Evolutionary conservation across 495 filamentous ascomycete genomes (phyloP).

Genomic region (Margaritispora aquatica): DNA sequence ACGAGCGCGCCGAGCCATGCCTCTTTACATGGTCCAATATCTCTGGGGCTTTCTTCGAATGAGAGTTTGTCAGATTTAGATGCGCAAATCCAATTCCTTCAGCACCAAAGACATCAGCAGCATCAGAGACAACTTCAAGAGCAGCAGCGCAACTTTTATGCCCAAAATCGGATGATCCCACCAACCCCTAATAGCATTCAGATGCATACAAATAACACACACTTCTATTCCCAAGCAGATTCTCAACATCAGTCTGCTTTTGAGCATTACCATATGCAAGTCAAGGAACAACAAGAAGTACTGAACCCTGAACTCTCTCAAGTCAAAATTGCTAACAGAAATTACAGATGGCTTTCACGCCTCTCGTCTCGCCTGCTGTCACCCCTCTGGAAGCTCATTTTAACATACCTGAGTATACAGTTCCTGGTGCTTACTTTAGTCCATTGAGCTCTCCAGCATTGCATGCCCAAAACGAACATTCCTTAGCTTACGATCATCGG

Average conservation of each 20-base stretch:
- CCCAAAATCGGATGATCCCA: conserved; percentile 65
- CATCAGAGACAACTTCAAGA: conserved; percentile 42
- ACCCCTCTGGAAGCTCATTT: conserved; percentile 86
- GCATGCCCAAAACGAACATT: conserved; percentile 62
- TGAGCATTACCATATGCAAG: conserved; percentile 60
- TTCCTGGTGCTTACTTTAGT: conserved; percentile 87
- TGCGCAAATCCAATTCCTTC: conserved; percentile 56
- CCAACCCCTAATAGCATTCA: conserved; percentile 93
- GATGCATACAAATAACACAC: conserved; percentile 62
- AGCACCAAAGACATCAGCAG: conserved; percentile 50
- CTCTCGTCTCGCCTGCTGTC: conserved; percentile 89
- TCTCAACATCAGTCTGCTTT: conserved; percentile 58
- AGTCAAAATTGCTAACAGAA: conserved; percentile 16
- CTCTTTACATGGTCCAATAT: conserved; percentile 30
- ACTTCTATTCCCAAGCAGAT: conserved; percentile 54
- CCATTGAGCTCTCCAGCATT: conserved; percentile 89
- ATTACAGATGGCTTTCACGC: conserved; percentile 81
- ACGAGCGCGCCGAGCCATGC: conserved; percentile 35
- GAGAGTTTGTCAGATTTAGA: conserved; percentile 45
- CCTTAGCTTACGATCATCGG: conserved; percentile 29
- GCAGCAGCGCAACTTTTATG: conserved; percentile 45
- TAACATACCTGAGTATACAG: conserved; percentile 69
- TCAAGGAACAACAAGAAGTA: conserved; percentile 73
- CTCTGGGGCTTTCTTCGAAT: conserved; percentile 28
- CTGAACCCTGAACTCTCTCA: conserved; percentile 21